Evolutionary conservation across 129 eudicot species (phyloP), one percentile per base, ranked within the genome.

Genomic region (Artemisia tridentata): DNA sequence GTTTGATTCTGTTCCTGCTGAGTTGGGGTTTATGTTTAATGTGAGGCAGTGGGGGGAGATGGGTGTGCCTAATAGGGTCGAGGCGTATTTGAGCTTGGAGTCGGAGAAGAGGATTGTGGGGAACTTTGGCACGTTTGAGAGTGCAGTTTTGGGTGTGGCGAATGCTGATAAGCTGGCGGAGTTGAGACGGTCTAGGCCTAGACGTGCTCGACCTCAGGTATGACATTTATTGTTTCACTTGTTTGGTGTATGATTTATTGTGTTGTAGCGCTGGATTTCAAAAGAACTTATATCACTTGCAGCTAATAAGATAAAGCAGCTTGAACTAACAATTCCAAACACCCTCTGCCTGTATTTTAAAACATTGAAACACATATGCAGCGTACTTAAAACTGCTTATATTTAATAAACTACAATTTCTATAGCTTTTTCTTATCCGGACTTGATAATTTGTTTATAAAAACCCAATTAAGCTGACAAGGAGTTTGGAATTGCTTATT

Each of bases 101-200:
- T 87, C 95, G 71, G 92, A 85, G 52, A 90, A 82, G 83, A 80
- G 67, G 72, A 70, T 90, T 27, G 99, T 81, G 8, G 96, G 92
- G 7, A 93, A 93, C 74, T 75, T 85, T 66, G 99, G 86, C 77
- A 93, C 97, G 27, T 93, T 75, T 77, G 98, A 93, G 50, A 83
- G 90, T 1, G 99, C 99, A 19, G 91, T 93, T 78, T 85, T 90
- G 65, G 99, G 97, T 15, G 96, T 93, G 80, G 97, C 99, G 49
- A 93, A 90, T 63, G 81, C 79, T 0, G 83, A 79, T 38, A 71
- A 75, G 47, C 67, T 93, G 72, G 72, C 52, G 49, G 79, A 84
- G 69, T 57, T 93, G 78, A 79, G 97, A 78, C 66, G 84, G 75
- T 87, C 96, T 15, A 83, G 97, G 56, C 87, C 92, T 15, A 80